Percentiles rank a stretch among this genome's conserved stretches.
These are phyloP conservation scores for Xylogone sp. DNA, from an alignment of 2,329 filamentous ascomycete genomes.

Conservation along the genomic window DNA sequence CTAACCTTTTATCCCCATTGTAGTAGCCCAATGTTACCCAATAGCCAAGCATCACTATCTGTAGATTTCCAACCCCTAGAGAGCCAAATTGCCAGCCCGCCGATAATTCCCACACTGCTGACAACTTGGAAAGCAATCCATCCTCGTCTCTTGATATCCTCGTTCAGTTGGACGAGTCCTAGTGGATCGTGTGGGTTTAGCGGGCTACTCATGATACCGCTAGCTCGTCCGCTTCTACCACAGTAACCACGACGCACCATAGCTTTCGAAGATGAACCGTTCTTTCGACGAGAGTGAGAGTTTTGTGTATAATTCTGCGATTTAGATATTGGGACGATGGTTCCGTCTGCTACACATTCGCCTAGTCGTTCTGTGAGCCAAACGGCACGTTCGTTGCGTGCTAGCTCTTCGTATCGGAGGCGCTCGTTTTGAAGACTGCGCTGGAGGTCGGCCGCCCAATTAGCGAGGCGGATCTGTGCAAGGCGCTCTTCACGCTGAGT, in stretches of 20 bases:
- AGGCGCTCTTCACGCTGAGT: constrained; percentile 56
- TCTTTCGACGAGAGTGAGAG: background rate
- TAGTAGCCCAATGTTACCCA: background rate
- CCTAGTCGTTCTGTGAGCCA: constrained; percentile 66
- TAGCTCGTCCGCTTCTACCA: background rate
- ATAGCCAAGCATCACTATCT: constrained; percentile 1
- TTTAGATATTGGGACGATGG: constrained; percentile 48
- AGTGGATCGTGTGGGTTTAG: constrained; percentile 64
- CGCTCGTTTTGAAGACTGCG: constrained; percentile 70
- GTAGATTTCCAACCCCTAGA: constrained; percentile 24
- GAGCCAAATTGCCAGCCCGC: constrained; percentile 66
- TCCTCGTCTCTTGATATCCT: constrained; percentile 60
- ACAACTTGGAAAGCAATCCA: constrained; percentile 70
- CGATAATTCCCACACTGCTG: constrained; percentile 69
- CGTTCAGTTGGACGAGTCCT: constrained; percentile 67
- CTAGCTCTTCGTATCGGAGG: constrained; percentile 61
- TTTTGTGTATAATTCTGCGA: background rate
- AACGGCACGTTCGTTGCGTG: constrained; percentile 58
- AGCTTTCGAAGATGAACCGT: background rate
- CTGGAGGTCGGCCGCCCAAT: constrained; percentile 81
- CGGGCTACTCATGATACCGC: background rate
- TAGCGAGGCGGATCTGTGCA: constrained; percentile 68
- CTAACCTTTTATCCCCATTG: background rate
- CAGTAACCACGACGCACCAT: background rate
- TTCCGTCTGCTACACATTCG: constrained; percentile 65